Base-by-base conservation (phyloP, 2,329 filamentous ascomycete genomes). In the Colletotrichum karsti region DNA sequence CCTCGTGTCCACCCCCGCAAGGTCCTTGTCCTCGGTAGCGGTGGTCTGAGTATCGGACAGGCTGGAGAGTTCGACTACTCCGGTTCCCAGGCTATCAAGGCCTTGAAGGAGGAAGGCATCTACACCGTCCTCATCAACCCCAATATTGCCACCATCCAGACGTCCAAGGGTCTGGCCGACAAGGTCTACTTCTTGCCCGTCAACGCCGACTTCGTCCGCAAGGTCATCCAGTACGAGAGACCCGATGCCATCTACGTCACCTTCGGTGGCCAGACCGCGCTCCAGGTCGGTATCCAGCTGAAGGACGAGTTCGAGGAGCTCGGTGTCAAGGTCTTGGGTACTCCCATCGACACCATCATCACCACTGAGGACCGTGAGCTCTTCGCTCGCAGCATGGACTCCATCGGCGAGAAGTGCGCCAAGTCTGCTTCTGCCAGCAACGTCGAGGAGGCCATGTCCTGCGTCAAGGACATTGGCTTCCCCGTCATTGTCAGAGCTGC, bases 1-100 rank as follows among this genome's bases (percentile, higher is more conserved):
- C 95, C 95, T 13, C 90, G 90, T 59, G 93, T 98, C 44, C 87
- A 90, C 65, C 93, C 95, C 73, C 97, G 97, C 87, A 98, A 98
- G 85, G 95, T 97, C 13, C 89, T 99, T 64, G 92, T 99, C 28
- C 89, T 99, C 57, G 96, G 96, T 69, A 95, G 92, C 81, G 96
- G 96, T 82, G 96, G 96, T 82, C 88, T 99, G 70, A 97, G 93
- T 80, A 99, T 99, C 79, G 96, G 96, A 13, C 96, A 99, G 81
- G 96, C 96, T 72, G 96, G 96, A 80, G 96, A 99, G 80, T 99
- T 99, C 73, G 96, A 99, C 79, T 99, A 99, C 84, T 98, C 96
- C 60, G 96, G 96, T 71, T 97, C 93, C 80, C 96, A 99, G 81
- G 96, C 95, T 50, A 98, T 99, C 86, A 99, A 99, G 85, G 96